Evolutionary conservation across 2,329 filamentous ascomycete species (phyloP), one percentile per base, ranked within the genome.

Genomic region (Ophiosphaerella korrae): DNA sequence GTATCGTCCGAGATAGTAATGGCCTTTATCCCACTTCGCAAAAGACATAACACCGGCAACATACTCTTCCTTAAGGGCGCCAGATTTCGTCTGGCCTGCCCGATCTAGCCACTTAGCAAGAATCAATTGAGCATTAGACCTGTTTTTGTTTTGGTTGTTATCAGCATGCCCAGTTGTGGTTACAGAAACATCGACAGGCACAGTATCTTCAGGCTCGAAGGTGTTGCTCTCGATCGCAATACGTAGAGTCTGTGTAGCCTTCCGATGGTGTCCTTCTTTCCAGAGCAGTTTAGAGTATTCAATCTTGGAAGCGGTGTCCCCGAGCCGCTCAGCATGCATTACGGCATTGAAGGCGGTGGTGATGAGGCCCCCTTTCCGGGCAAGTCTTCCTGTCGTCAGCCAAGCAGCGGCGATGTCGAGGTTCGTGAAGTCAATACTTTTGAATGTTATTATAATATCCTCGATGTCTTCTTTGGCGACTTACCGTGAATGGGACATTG

Each of bases 61-160:
- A 64, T 97, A 99, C 23, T 69, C 66, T 16, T 71, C 67, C 67
- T 90, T 90, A 57, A 97, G 82, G 3, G 89, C 86, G 38, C 85
- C 83, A 3, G 90, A 89, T 65, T 96, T 89, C 1, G 92, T 96
- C 72, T 97, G 93, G 5, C 94, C 94, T n/a, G 93, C 90, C 48
- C 84, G 87, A 68, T 97, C 95, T 24, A 97, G 86, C 95, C 95
- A 99, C 71, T 97, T 97, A 11, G 94, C 94, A 23, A 97, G 84
- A 32, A 97, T 80, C 7, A 99, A 80, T 67, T 96, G 87, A 21
- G 94, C 92, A 71, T 91, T 82, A 6, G 87, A 88, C n/a, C 84
- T 85, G 38, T 91, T 75, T 33, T 88, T 77, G 56, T 85, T 85
- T 56, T 84, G 78, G 3, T 60, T 52, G 2, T 62, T 51, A 7